Base-by-base conservation (phyloP, 1,284 basidiomycete genomes). In the Trichosporon sp. region DNA sequence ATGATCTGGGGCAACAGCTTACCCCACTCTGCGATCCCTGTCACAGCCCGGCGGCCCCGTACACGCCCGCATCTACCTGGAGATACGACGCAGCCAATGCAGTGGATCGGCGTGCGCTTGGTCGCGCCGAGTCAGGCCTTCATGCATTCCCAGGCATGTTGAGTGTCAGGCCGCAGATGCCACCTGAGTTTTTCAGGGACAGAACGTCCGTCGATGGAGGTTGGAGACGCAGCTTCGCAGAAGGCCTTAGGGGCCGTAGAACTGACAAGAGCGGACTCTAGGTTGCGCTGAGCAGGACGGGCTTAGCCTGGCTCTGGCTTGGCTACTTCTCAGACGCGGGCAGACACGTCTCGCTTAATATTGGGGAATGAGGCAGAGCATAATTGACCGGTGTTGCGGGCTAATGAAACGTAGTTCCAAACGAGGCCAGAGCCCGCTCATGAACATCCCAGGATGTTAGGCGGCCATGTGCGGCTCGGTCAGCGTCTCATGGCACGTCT, bases 111-210 rank as follows among this genome's bases (percentile, higher is more conserved):
- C 51, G 51, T 21, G 51, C 19, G 51, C 51, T 21, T 54, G n/a
- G 51, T 54, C 51, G 51, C 51, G 51, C 51, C 19, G 51, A 54
- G 51, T 54, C 51, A 54, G 51, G 51, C 51, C 51, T 19, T 10
- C n/a, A 54, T 19, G 51, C 51, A 54, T 26, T 19, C 8, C 3
- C n/a, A 54, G 51, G 51, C 51, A 54, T 54, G 51, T 16, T 26
- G 19, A 54, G 51, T 12, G 51, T 54, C 51, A 21, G 51, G 51
- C 51, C 51, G 51, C 51, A 54, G 21, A 19, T 54, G 51, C 51
- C 51, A 19, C 51, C 51, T 54, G 51, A 21, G 16, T 26, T 21
- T 26, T 54, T 26, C 51, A 54, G 51, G 51, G 51, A 21, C 21
- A 5, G 8, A 54, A 54, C 51, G 19, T 54, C 51, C 51, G 51